Evolutionary conservation across 2,329 filamentous ascomycete species (phyloP), one percentile per base, ranked within the genome.

Genomic region (Septoria linicola): DNA sequence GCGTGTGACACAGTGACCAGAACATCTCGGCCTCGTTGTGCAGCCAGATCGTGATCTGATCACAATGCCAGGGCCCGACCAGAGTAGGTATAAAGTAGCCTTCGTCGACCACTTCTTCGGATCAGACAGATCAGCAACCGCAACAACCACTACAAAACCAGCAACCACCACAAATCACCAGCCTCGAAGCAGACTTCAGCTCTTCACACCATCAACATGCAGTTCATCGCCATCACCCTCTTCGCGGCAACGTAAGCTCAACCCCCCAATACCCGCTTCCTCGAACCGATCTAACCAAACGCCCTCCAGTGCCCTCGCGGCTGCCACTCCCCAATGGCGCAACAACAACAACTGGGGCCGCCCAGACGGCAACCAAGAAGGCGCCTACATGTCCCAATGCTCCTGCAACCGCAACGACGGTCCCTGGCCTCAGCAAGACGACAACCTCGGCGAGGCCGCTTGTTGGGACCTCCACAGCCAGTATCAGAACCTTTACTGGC

Each of bases 321-420:
- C 17, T 2, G 8, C 35, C 35, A 8, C 20, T 7, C 35, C 35
- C 4, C 16, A 39, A 8, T n/a, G 32, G 32, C 8, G n/a, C 16
- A 10, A 10, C 17, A 10, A 14, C 35, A 17, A 14, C 16, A 17
- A n/a, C 17, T 45, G 19, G 27, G 41, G 21, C 42, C 35, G 31
- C 31, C 23, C 23, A 27, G 32, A 45, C 31, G 32, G 42, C 20
- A 36, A 45, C 8, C 19, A 45, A 36, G 20, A 45, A 17, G 42
- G 42, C 20, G 25, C 30, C 31, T 45, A 45, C 20, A 34, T 23
- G 20, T 13, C 23, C 2, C 42, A 45, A 20, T 45, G 42, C 42
- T 35, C 11, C 14, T 45, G 42, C 42, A 27, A 45, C 13, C 16
- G n/a, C 14, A 21, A 14, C 19, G 31, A 45, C 31, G 10, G 10